Percentiles rank a stretch among this genome's conserved stretches.
These are phyloP conservation scores for Hsuehochloa calcarea DNA, from an alignment of 176 grass and related monocot species.

Conservation along the genomic window DNA sequence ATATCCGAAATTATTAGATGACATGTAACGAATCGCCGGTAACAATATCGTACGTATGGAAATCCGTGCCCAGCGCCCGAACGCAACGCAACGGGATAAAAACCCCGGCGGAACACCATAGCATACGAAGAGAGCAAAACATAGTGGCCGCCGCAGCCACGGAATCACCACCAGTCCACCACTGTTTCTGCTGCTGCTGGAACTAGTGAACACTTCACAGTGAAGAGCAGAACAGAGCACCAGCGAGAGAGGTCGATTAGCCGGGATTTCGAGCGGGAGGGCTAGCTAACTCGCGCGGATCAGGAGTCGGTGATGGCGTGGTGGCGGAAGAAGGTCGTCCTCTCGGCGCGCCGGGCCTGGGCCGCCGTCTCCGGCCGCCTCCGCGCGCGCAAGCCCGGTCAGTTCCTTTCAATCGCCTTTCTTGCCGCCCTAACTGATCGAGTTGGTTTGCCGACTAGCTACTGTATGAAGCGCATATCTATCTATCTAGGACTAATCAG, in stretches of 20 bases:
- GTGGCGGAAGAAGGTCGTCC: slow-evolving; percentile 72
- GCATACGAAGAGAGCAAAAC: not conserved
- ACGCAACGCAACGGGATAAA: not conserved
- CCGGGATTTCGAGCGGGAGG: not conserved
- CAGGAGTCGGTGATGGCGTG: slow-evolving; percentile 9
- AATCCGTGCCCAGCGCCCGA: not conserved
- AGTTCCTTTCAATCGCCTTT: not conserved
- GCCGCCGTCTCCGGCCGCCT: slow-evolving; percentile 46
- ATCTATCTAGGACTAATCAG: not conserved
- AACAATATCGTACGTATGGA: too few species aligned
- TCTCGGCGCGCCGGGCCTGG: slow-evolving; percentile 63
- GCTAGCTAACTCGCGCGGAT: not conserved
- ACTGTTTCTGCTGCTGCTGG: not conserved
- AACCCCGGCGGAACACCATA: not conserved
- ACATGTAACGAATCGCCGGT: too few species aligned
- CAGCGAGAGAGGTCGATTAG: not conserved
- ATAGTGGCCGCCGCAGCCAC: not conserved
- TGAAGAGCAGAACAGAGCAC: not conserved
- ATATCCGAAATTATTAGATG: too few species aligned
- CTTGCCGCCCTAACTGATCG: not conserved
- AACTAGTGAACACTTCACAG: not conserved
- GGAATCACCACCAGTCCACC: not conserved
- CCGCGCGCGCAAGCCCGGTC: slow-evolving; percentile 49
- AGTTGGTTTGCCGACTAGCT: not conserved
- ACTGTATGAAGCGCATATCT: not conserved